Base-by-base conservation (phyloP, 306 rosid species). In the Casuarina glauca region DNA sequence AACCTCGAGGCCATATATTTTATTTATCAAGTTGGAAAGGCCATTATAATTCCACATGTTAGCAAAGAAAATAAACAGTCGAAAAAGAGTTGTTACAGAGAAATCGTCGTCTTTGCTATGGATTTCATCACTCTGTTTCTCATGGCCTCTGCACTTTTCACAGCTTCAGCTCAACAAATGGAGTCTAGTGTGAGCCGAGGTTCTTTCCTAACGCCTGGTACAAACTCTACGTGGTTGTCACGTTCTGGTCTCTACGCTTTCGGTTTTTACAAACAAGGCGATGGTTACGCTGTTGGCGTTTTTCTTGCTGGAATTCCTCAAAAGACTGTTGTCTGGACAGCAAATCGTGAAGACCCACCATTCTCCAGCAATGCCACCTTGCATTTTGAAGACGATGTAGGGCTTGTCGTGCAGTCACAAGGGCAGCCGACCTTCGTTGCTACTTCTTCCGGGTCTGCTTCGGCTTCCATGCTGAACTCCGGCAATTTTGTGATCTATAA, bases 401-500 rank as follows among this genome's bases (percentile, higher is more conserved):
- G 32, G 11, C 32, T 64, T 9, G 1, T 64, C 70, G 9, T 64
- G 46, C 49, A 64, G 41, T 2, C 32, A 6, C 48, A 17, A 9
- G 70, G 2, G 48, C 32, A 5, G 12, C 8, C 2, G 5, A 13
- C 9, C 8, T 6, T 1, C 70, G 16, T 64, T 2, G 26, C 26
- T 17, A 2, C 1, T 6, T n/a, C 49, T 6, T 6, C 15, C 17
- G 70, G 26, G 1, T 3, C 13, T 16, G n/a, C 49, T 16, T 66
- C 35, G 2, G 49, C 70, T 39, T 41, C 49, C 10, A 66, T 66
- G 49, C 71, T 17, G 7, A 10, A 66, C 17, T 41, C 49, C 3
- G 49, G 70, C 19, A 66, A 66, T n/a, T 66, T 66, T 66, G 70
- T 66, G 10, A 11, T 66, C 32, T 66, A 66, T 66, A 66, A 41